phyloP scores from a whole-genome alignment of 2,329 filamentous ascomycete genomes.

The Ceratocystis smalleyi region DNA sequence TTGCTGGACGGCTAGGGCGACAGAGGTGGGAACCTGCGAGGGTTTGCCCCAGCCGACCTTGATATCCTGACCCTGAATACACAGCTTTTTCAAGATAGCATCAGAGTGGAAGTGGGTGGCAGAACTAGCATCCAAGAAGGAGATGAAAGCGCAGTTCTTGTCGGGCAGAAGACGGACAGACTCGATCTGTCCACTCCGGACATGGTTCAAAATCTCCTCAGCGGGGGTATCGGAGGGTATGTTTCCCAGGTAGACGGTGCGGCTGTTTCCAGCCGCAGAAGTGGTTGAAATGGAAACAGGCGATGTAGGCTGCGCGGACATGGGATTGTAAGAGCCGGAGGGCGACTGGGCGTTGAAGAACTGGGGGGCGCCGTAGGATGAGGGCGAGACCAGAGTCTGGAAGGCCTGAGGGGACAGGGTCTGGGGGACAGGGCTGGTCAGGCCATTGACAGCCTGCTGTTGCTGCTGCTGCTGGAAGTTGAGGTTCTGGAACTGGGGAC shows the following conservation, averaged over 20 bases:
- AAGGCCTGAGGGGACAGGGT: slow-evolving; percentile 71
- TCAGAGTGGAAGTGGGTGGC: slow-evolving; percentile 99
- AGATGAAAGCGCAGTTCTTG: slow-evolving; percentile 99
- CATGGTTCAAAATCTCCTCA: slow-evolving; percentile 91
- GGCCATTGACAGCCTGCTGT: slow-evolving; percentile 41
- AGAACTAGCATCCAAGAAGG: slow-evolving; percentile 92
- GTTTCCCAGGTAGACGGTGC: slow-evolving; percentile 94
- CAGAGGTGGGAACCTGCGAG: slow-evolving; percentile 91
- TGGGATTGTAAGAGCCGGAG: slow-evolving; percentile 51
- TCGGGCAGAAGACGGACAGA: slow-evolving; percentile 93
- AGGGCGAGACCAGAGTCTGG: slow-evolving; percentile 72
- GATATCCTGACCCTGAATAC: slow-evolving; percentile 96
- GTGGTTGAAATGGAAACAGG: slow-evolving; percentile 64
- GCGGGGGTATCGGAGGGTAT: slow-evolving; percentile 95
- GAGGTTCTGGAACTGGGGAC: slow-evolving; percentile 79
- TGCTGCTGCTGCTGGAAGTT: slow-evolving; percentile 52
- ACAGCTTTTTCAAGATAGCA: slow-evolving; percentile 98
- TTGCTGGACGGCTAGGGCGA: slow-evolving; percentile 93
- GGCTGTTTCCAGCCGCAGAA: slow-evolving; percentile 75
- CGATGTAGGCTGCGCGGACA: slow-evolving; percentile 49
- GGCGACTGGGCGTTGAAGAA: slow-evolving; percentile 80
- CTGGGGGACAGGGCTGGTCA: slow-evolving; percentile 61
- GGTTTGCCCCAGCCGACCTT: slow-evolving; percentile 99
- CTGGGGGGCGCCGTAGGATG: slow-evolving; percentile 64
- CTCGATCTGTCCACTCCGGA: slow-evolving; percentile 94